Evolutionary conservation across 257 asterid species (phyloP), one percentile per base, ranked within the genome.

Genomic region (Buddleja alternifolia): DNA sequence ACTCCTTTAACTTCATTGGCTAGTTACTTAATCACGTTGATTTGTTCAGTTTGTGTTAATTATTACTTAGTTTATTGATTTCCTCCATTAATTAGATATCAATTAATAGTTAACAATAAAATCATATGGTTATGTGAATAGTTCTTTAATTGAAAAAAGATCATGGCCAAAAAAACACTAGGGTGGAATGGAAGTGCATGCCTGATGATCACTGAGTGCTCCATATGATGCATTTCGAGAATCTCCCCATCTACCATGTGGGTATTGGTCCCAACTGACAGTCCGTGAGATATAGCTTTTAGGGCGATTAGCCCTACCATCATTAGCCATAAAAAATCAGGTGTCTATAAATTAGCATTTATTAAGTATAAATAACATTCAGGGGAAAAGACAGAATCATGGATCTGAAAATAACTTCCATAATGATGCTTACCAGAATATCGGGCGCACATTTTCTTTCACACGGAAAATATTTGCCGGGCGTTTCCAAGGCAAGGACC

Each of bases 221-320:
- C 99, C 99, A 86, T 94, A 94, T 58, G 96, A 85, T 12, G 99
- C 90, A 82, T 77, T 87, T 72, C 81, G 85, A 71, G 96, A 80
- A 79, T 91, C 94, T 63, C 97, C 96, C 99, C 99, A 94, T 76
- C 95, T 85, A 42, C 99, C 99, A 51, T 68, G 88, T 50, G 99
- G 99, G 71, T 83, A 94, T 80, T 90, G 93, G 25, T 94, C 97
- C 99, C 97, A 94, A 58, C 91, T 96, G 50, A 84, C 64, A 63
- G 99, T 94, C 66, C 99, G 89, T 46, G 94, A 82, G 72, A 94
- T 88, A 79, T 94, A 94, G 85, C 99, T 94, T 77, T 94, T 94
- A 10, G 99, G 99, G 78, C 99, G 97, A 80, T 94, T 94, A 57
- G 97, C 99, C 99, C 99, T 94, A 52, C 59, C 51, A 71, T 40